Evolutionary conservation across 306 rosid genomes (phyloP).

Genomic region (Aeschynomene evenia): DNA sequence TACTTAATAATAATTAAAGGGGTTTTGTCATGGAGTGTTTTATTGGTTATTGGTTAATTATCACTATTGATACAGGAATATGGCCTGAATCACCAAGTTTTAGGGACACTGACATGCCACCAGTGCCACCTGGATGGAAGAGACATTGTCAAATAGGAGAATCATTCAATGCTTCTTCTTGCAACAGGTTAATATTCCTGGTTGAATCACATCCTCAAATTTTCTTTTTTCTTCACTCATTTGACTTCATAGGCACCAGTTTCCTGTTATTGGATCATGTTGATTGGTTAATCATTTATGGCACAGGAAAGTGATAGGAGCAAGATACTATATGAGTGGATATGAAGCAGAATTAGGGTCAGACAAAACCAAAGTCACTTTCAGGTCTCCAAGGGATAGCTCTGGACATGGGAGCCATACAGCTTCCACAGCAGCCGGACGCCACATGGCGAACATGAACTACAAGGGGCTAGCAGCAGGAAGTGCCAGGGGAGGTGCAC

Average conservation of each 20-base stretch:
- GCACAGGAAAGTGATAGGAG: conserved; percentile 76
- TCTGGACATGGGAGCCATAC: conserved; percentile 86
- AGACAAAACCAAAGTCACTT: conserved; percentile 43
- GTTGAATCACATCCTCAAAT: conserved; percentile 20
- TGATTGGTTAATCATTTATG: conserved; percentile 38
- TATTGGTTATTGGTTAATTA: too few relatives aligned
- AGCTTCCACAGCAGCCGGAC: conserved; percentile 72
- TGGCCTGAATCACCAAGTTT: too few relatives aligned
- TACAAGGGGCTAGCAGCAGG: conserved; percentile 69
- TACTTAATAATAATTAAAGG: too few relatives aligned
- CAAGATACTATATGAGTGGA: conserved; percentile 75
- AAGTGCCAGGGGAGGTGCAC: conserved; percentile 79
- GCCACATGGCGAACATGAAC: conserved; percentile 59
- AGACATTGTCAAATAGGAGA: conserved; percentile 72
- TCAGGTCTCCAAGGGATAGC: conserved; percentile 76
- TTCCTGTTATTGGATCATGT: conserved; percentile 14
- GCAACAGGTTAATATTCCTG: conserved; percentile 79
- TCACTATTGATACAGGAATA: too few relatives aligned
- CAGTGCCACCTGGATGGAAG: conserved; percentile 55
- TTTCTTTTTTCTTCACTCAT: background rate
- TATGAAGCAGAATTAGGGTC: conserved; percentile 67
- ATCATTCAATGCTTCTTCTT: conserved; percentile 72
- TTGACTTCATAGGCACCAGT: conserved; percentile 12
- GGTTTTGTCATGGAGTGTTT: background rate
- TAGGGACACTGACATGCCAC: too few relatives aligned